Evolutionary conservation across 352 stramenopile genomes (phyloP).

Genomic region (Achlya hypogyna): DNA sequence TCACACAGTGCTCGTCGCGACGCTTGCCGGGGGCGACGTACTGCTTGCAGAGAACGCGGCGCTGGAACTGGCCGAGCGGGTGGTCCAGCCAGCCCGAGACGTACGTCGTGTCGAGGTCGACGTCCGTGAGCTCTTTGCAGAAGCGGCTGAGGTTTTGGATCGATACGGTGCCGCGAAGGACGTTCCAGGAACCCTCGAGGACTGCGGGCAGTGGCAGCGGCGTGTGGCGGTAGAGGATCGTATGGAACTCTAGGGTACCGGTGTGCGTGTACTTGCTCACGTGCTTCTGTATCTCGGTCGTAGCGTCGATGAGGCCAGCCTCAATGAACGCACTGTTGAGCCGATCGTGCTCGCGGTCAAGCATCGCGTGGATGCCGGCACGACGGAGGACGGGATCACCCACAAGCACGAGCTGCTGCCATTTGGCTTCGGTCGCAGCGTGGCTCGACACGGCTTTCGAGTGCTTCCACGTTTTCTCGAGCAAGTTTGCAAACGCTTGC

Average conservation of each 20-base stretch:
- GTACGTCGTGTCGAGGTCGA: neutral
- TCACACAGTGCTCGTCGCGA: neutral
- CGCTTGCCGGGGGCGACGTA: neutral
- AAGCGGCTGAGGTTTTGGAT: neutral
- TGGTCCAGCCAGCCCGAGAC: neutral
- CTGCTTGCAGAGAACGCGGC: constrained; percentile 1
- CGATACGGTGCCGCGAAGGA: neutral
- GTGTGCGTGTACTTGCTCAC: neutral
- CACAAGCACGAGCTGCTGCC: neutral
- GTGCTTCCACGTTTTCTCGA: neutral
- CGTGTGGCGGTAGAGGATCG: neutral
- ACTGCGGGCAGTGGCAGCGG: neutral
- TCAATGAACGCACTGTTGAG: constrained; percentile 2
- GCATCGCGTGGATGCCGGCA: neutral
- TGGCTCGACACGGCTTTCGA: neutral
- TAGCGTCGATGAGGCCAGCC: neutral
- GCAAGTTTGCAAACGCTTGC: neutral
- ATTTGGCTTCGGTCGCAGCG: neutral
- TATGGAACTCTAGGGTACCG: neutral
- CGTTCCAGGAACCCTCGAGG: neutral
- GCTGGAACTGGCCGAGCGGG: neutral
- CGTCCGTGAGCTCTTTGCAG: neutral
- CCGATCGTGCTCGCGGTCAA: neutral
- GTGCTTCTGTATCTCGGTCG: neutral
- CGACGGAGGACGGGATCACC: neutral